Evolutionary conservation across 148 eudicot genomes (phyloP), one percentile per base, ranked within the genome.

Genomic region (Spergularia marina): DNA sequence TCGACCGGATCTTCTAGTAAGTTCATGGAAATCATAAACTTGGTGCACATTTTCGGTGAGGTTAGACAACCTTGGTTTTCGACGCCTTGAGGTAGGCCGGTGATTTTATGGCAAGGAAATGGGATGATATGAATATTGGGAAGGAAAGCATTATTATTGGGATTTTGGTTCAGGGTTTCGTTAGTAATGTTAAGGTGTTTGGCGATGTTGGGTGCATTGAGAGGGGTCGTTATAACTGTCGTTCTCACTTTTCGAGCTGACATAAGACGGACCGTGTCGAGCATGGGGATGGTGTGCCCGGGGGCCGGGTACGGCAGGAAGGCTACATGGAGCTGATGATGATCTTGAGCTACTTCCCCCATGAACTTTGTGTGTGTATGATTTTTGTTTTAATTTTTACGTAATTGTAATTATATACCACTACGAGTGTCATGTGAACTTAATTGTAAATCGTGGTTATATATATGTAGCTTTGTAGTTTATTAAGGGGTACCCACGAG

Each of bases 251-350:
- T 61, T 12, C 65, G 71, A 20, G 68, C 3, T n/a, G 82, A 75
- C 7, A 85, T 79, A 15, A 83, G 85, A 14, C 78, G 70, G 1
- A 82, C 85, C 6, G 65, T 75, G 83, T 85, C 87, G 10, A 85
- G 41, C 13, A 75, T 68, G 3, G 90, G 90, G 73, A 84, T 81
- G 51, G 77, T 64, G 72, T 87, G 91, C 73, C 91, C 86, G 6
- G 88, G 77, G 0, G 83, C 73, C 79, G 81, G 76, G 7, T 82
- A 72, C 1, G 88, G 91, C 5, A 85, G 75, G 80, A 83, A 77
- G 47, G 72, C 55, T 34, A 79, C 80, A 5, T 80, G 78, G 21
- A 81, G 71, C 1, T 30, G 36, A 13, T 60, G 67, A 39, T 66
- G 49, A 17, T 60, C 58, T 41, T 30, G 40, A 40, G 61, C 36